Base-by-base conservation (phyloP, 495 filamentous ascomycete species). In the Penicillium longicatenatum region DNA sequence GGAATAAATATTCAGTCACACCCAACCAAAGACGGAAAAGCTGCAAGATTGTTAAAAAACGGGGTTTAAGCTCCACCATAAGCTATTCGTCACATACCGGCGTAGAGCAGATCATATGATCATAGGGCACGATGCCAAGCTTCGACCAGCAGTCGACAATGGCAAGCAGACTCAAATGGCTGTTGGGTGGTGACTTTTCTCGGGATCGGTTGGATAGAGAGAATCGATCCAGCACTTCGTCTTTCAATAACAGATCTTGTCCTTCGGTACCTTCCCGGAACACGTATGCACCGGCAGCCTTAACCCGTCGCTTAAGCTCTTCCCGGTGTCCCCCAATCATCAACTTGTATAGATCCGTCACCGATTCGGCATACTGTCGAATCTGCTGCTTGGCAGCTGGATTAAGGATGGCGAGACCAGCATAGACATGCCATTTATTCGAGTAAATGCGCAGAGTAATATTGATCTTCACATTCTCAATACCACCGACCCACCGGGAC, bases 381-480 rank as follows among this genome's bases (percentile, higher is more conserved):
- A 98, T 98, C 71, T 98, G 94, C 71, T 86, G 79, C 69, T 91
- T 90, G 2, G 94, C 94, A 21, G 89, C 85, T 5, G 93, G 92
- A 70, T 98, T 98, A 39, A 98, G 81, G 71, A 98, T 98, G 6
- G 95, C 94, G 7, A 98, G 86, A 4, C 94, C 94, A 31, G 94
- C 94, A 71, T 98, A 98, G 54, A 98, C 94, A 73, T 98, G 94
- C 94, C 94, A 98, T 72, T 97, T 98, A 71, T 96, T 95, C 56
- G 89, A 87, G 76, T 97, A 98, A 72, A 98, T 98, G 63, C 94
- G 91, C 58, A 98, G 75, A 39, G 91, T 98, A 58, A 97, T 85
- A 73, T 98, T 98, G 74, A 97, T 97, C 77, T 98, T 98, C 68
- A 98, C 91, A 73, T 98, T 98, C 76, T 98, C 94, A 68, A 98